Evolutionary conservation across 306 rosid species (phyloP), one percentile per base, ranked within the genome.

Genomic region (Inga leiocalycina): DNA sequence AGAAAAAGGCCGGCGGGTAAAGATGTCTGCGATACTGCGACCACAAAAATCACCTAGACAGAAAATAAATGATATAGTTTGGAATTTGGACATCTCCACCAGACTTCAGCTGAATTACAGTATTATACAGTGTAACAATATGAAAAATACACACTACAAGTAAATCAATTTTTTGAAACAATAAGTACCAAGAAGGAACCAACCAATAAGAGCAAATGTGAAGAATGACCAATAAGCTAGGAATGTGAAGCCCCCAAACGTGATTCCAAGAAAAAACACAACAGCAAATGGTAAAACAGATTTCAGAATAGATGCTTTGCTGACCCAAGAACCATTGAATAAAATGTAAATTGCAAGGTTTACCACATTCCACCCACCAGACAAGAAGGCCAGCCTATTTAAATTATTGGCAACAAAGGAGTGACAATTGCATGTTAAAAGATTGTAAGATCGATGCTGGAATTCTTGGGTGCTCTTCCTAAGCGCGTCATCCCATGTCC

Each of bases 321-420:
- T 87, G 74, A 97, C 98, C 99, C 98, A 92, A n/a, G 88, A 85
- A 17, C 98, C 97, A 88, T 88, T 91, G 75, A 94, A 83, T 74
- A 92, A 89, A 78, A 97, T 84, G 80, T 90, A 89, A 89, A 89
- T 84, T 5, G 98, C 98, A 71, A 97, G 97, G 94, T 89, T 97
- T 84, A 97, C 99, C 86, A 94, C 97, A 77, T 96, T 96, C 99
- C 99, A 96, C 77, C 97, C 91, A 22, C 94, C 89, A 48, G 92
- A 86, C n/a, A 73, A 74, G 86, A 89, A 92, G 35, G 87, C 87
- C 86, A 94, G 79, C 89, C 95, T 90, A 87, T 96, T 96, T 68
- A 94, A 89, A 81, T 88, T 94, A 84, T 94, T 91, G 80, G 97
- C 99, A 70, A 96, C 99, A 84, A 96, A 96, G 4, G 97, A 96